A percentile compares a stretch with the other conserved stretches of the same genome.
Conservation (phyloP, 345 rosid genomes). For the Salix koriyanagi region DNA sequence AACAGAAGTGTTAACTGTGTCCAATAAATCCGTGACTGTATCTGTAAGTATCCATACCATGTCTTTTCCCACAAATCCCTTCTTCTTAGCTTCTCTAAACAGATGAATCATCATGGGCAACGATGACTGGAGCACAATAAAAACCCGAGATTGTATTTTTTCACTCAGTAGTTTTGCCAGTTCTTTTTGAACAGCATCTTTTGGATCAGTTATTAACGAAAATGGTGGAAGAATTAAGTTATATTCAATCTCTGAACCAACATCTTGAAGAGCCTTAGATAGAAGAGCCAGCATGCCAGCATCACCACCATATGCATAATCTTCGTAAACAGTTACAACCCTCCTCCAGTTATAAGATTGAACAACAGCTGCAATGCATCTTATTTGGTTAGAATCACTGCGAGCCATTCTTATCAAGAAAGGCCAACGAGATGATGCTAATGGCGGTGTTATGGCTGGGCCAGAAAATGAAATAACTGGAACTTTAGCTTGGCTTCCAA, state of each 20-base stretch:
- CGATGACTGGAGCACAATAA: conserved; percentile 42
- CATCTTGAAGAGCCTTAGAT: conserved; percentile 25
- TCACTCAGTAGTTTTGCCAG: conserved; percentile 11
- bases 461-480: conserved; percentile 42
- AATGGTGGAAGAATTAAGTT: conserved; percentile 36
- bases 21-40: conserved; percentile 25
- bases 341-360: conserved; percentile 35
- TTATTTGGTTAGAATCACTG: conserved; percentile 26
- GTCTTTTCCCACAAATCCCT: conserved; percentile 34
- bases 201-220: conserved; percentile 22
- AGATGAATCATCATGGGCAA: conserved; percentile 27
- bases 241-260: conserved; percentile 37
- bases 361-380: conserved; percentile 37
- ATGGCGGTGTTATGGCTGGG: conserved; percentile 23
- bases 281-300: conserved; percentile 26
- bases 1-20: conserved; percentile 34
- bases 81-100: conserved; percentile 37
- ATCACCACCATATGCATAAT: conserved; percentile 25
- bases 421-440: conserved; percentile 34
- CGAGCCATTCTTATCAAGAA: conserved; percentile 35
- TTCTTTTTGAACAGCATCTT: conserved; percentile 20
- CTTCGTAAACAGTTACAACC: conserved; percentile 38
- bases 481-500: conserved; percentile 29
- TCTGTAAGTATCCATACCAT: conserved; percentile 44
- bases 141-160: conserved; percentile 32